Evolutionary conservation across 805 yeast species (phyloP), one percentile per base, ranked within the genome.

Genomic region (Hyphopichia homilentoma): DNA sequence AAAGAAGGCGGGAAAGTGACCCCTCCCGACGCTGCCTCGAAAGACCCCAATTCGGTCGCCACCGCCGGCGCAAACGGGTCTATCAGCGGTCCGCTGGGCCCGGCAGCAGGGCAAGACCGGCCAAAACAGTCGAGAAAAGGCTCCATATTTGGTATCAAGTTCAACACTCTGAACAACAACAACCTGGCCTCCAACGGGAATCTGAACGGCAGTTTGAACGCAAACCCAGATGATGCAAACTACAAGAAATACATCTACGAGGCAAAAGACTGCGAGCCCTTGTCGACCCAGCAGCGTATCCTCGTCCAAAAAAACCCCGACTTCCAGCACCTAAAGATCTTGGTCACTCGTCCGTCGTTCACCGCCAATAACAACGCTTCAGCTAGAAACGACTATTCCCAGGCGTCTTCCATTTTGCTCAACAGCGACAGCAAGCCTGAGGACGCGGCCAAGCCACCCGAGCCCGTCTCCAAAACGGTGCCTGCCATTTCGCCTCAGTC

Each of bases 141-240:
- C 7, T 53, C 65, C n/a, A 35, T 66, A 7, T 65, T 66, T 40
- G 70, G 70, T 7, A 32, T 59, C 12, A 65, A 65, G 41, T 65
- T 66, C 45, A 57, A 52, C 40, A 34, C 47, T 14, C 14, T 39
- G 4, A 31, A 26, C 12, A 33, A 30, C 15, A 34, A 31, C 15
- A 36, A 27, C 24, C 25, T 17, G 2, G 7, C 29, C 19, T 13
- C 33, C 23, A 15, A 33, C 21, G 34, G 21, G 6, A 30, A 35
- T 9, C 12, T 21, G 16, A 35, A 29, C 2, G 22, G 21, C n/a
- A 20, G 28, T 12, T 16, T 16, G 25, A 23, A 24, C 9, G 24
- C 16, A n/a, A 15, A 22, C 21, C 13, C 27, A 6, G 7, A 14
- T 23, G 16, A 11, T 18, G 23, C 16, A 15, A 38, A 37, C 6